Conservation (phyloP, 768 basidiomycete genomes). For the Phaffia tasmanica region DNA sequence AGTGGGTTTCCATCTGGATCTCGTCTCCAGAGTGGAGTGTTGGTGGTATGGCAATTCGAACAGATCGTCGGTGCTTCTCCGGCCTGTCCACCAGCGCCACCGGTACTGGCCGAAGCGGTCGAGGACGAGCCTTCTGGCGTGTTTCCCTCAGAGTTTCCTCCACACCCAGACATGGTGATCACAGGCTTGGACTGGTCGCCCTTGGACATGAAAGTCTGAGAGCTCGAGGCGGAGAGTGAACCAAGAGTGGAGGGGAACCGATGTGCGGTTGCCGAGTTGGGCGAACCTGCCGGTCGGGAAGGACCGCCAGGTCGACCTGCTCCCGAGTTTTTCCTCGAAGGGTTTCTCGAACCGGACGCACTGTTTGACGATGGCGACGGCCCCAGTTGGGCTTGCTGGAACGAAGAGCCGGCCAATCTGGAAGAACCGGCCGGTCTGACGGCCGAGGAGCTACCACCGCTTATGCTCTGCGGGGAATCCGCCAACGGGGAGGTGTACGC, state of each 20-base stretch:
- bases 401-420: slow-evolving; percentile 5
- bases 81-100: slow-evolving; percentile 44
- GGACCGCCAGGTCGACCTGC: slow-evolving; percentile 25
- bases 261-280: slow-evolving; percentile 33
- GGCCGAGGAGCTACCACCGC: neutral
- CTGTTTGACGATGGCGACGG: no score
- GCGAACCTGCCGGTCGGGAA: slow-evolving; percentile 33
- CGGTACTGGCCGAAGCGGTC: slow-evolving; percentile 26
- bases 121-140: slow-evolving; percentile 27
- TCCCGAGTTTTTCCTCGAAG: no score
- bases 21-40: slow-evolving; percentile 83
- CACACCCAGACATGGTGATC: neutral
- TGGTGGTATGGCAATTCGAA: slow-evolving; percentile 90
- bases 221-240: slow-evolving; percentile 14
- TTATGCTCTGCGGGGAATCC: no score
- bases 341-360: no score
- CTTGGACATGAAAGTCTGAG: slow-evolving; percentile 4
- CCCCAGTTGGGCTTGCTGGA: neutral
- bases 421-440: slow-evolving; percentile 12
- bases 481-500: no score
- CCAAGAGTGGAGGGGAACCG: slow-evolving; percentile 21
- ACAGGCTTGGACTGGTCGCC: slow-evolving; percentile 14
- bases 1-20: slow-evolving; percentile 87
- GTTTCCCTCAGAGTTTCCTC: slow-evolving; percentile 14
- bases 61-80: slow-evolving; percentile 61